Evolutionary conservation across 805 yeast species (phyloP).

Genomic region (Saccharomycopsis fibuligera): DNA sequence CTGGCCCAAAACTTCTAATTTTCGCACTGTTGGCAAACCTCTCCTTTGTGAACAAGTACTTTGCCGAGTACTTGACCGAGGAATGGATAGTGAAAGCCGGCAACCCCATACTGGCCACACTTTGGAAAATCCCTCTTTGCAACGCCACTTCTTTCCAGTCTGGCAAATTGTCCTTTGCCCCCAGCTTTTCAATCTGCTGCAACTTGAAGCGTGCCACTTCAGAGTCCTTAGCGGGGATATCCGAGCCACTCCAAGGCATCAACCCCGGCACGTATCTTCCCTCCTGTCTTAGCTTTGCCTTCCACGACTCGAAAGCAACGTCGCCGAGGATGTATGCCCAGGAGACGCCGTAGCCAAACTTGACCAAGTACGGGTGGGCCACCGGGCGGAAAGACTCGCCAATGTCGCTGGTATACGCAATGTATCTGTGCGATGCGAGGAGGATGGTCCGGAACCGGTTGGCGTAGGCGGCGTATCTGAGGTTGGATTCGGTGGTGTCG

Average conservation of each 20-base stretch:
- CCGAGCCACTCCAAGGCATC: conserved; percentile 60
- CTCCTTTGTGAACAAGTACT: conserved; percentile 41
- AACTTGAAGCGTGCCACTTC: conserved; percentile 33
- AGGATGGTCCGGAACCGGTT: conserved; percentile 66
- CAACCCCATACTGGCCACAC: conserved; percentile 78
- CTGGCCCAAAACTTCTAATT: conserved; percentile 66
- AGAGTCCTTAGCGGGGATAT: conserved; percentile 30
- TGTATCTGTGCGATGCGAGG: conserved; percentile 69
- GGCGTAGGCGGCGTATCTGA: conserved; percentile 82
- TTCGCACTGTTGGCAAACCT: conserved; percentile 38
- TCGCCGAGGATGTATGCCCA: conserved; percentile 76
- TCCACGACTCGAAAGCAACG: conserved; percentile 69
- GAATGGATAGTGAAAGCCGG: conserved; percentile 84
- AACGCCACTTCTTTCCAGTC: conserved; percentile 64
- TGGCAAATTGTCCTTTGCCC: conserved; percentile 35
- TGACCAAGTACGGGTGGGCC: conserved; percentile 63
- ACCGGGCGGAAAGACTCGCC: conserved; percentile 85
- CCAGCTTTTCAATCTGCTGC: too few species aligned
- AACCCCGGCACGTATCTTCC: conserved; percentile 56
- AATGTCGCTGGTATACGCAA: conserved; percentile 80
- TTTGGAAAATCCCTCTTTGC: conserved; percentile 74
- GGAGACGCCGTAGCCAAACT: conserved; percentile 61
- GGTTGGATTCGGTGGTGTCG: conserved; percentile 40
- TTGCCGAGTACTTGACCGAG: conserved; percentile 62
- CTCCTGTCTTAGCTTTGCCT: conserved; percentile 55